Conservation (phyloP, 192 early-diverging fungal genomes). For the Mycoemilia scoparia region DNA sequence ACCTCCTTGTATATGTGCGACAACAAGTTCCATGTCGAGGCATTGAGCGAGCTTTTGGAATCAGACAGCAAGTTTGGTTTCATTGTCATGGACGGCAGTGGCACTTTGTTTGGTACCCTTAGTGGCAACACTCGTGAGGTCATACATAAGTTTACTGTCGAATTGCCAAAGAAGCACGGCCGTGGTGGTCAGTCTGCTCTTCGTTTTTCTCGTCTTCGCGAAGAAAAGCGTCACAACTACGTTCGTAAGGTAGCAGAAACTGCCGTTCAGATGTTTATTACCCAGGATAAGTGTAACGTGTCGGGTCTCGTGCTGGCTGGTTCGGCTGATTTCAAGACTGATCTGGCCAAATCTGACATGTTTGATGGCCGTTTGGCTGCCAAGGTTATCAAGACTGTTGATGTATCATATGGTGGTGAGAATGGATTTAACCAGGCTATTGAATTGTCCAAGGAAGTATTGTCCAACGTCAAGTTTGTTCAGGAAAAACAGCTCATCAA, state of each 20-base stretch:
- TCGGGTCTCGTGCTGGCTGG: conserved; percentile 82
- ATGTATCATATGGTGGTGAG: conserved; percentile 98
- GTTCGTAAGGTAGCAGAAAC: conserved; percentile 95
- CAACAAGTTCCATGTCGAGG: conserved; percentile 98
- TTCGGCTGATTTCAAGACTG: conserved; percentile 98
- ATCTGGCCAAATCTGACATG: conserved; percentile 83
- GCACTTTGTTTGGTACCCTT: conserved; percentile 85
- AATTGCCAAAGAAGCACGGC: conserved; percentile 99
- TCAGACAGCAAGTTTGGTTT: conserved; percentile 93
- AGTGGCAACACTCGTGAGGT: conserved; percentile 87
- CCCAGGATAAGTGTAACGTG: conserved; percentile 57
- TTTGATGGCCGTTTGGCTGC: conserved; percentile 80
- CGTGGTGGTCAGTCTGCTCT: conserved; percentile 99
- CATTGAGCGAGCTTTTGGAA: conserved; percentile 78
- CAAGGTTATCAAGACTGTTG: conserved; percentile 85
- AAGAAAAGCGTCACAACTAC: conserved; percentile 98
- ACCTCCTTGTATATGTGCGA: conserved; percentile 95
- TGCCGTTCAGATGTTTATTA: conserved; percentile 90
- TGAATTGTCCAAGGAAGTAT: conserved; percentile 71
- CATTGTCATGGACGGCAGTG: conserved; percentile 98
- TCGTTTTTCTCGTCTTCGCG: conserved; percentile 97
- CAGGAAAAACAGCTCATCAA: conserved; percentile 96
- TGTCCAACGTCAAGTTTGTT: conserved; percentile 95
- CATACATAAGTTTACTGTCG: conserved; percentile 84
- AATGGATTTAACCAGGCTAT: conserved; percentile 99